Base-by-base conservation (phyloP, 441 rosid species). In the Arabidopsis hybrid region DNA sequence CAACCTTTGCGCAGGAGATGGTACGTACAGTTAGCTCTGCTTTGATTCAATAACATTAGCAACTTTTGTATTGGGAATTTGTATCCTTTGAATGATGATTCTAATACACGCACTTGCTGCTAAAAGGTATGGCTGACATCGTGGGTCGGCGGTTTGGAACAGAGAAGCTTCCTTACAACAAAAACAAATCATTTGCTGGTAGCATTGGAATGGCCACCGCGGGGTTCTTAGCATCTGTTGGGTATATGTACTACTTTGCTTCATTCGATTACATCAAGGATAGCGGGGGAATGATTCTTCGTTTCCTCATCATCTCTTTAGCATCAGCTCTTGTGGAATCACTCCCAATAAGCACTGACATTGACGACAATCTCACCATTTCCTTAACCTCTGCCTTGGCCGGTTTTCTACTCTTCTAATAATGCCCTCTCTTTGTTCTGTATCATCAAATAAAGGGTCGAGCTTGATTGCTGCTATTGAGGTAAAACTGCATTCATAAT, bases 1-100 rank as follows among this genome's bases (percentile, higher is more conserved):
- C 85, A 91, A 91, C 83, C 86, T 92, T 56, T 86, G 98, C 52
- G 93, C 96, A 47, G 99, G 98, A 85, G 99, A 95, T 84, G 99
- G 97, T 89, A 84, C 18, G 83, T 83, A 82, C 21, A 43, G 3
- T 60, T 65, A 59, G n/a, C 76, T 77, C 14, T 69, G 21, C 35
- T 77, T 43, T 59, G 64, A 42, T 17, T 4, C 14, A 14, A 4
- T 61, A 7, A 13, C 14, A 42, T 11, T 40, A 50, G 11, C 35
- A 74, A 45, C 17, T 46, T 47, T 65, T 46, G 65, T 57, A 38
- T 26, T 39, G 21, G 51, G 26, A 18, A 18, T 29, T 1, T 39
- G 53, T 31, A 17, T 49, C 7, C 12, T 31, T 29, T 56, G 65
- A 45, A 70, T 46, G 46, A 46, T 64, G 45, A 18, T 21, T 52